phyloP scores from a whole-genome alignment of 2,329 filamentous ascomycete genomes.

The Fusarium nurragi region DNA sequence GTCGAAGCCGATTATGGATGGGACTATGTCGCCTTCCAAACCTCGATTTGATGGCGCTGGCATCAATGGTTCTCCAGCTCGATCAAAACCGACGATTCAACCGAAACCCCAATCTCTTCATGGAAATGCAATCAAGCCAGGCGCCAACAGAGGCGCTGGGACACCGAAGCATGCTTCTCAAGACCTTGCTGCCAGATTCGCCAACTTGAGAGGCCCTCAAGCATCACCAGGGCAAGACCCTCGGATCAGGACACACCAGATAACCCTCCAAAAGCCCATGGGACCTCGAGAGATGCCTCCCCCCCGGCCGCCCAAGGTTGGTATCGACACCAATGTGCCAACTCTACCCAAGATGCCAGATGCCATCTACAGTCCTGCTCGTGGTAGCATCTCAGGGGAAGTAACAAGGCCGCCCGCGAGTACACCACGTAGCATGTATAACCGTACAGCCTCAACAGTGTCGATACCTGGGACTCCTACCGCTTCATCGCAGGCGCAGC shows the following conservation, averaged over 20 bases:
- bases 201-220: slow-evolving; percentile 61
- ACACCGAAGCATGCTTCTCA: slow-evolving; percentile 49
- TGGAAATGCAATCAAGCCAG: slow-evolving; percentile 61
- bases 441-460: slow-evolving; percentile 64
- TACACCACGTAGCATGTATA: slow-evolving; percentile 70
- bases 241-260: slow-evolving; percentile 61
- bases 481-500: slow-evolving; percentile 42
- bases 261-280: slow-evolving; percentile 50
- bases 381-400: slow-evolving; percentile 73
- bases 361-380: slow-evolving; percentile 80
- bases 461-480: slow-evolving; percentile 49
- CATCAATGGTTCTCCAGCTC: slow-evolving; percentile 37
- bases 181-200: slow-evolving; percentile 67
- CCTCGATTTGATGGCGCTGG: slow-evolving; percentile 32
- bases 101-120: slow-evolving; percentile 75
- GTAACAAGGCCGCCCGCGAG: slow-evolving; percentile 72
- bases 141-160: slow-evolving; percentile 39
- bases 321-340: slow-evolving; percentile 62
- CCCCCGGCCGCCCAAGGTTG: slow-evolving; percentile 56
- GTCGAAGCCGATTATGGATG: slow-evolving; percentile 18
- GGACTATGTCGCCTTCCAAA: slow-evolving; percentile 20
- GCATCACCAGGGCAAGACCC: slow-evolving; percentile 60
- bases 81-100: slow-evolving; percentile 61
- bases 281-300: slow-evolving; percentile 66
- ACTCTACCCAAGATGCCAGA: slow-evolving; percentile 75